phyloP scores from a whole-genome alignment of 176 grass and related monocot genomes.

The Cenchrus fungigraminus region DNA sequence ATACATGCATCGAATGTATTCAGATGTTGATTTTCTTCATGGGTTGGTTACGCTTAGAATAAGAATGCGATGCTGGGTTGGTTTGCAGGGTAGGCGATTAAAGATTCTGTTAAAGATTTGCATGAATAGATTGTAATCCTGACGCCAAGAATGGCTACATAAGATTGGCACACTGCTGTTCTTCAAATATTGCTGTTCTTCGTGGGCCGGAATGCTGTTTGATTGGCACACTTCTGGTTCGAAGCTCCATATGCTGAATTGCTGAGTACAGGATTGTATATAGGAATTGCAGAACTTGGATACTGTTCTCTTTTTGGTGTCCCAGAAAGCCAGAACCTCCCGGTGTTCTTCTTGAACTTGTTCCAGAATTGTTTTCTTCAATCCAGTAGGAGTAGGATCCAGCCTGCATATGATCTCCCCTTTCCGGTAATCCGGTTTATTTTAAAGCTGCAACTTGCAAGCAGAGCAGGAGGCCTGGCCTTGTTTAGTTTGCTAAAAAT shows the following conservation, averaged over 20 bases:
- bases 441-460: conserved; percentile 7
- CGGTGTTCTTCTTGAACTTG: not conserved
- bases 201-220: not conserved
- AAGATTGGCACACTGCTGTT: not conserved
- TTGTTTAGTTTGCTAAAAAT: too few relatives aligned
- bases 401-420: not conserved
- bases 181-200: too few relatives aligned
- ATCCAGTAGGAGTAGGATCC: not conserved
- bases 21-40: not conserved
- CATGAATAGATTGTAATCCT: not conserved
- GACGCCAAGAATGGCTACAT: not conserved
- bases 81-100: not conserved
- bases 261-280: not conserved
- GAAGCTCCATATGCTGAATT: not conserved
- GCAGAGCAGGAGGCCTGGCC: not conserved
- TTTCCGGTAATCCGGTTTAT: not conserved
- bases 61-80: not conserved
- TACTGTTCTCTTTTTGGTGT: not conserved
- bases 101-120: not conserved
- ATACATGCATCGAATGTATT: not conserved
- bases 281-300: not conserved
- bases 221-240: not conserved
- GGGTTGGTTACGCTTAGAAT: not conserved
- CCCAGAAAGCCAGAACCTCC: not conserved
- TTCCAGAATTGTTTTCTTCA: not conserved